Evolutionary conservation across 1,139 yeast genomes (phyloP), one percentile per base, ranked within the genome.

Genomic region (Debaryomycetaceae sp.): DNA sequence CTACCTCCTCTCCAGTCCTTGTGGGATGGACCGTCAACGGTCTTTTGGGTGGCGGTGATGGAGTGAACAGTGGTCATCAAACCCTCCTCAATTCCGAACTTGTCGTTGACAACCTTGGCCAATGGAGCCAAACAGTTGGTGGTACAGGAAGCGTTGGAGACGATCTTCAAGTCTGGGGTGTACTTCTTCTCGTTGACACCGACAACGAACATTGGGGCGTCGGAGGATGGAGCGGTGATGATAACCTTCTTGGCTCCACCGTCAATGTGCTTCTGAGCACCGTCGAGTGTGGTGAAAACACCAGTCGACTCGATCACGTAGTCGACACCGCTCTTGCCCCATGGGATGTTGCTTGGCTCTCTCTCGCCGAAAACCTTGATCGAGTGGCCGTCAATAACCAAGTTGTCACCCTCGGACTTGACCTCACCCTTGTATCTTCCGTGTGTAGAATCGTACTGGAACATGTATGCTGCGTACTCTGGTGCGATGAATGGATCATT

Each of bases 1-100:
- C 95, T 84, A 72, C 95, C 95, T 70, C 95, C 95, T 80, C 95
- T 83, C 95, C 95, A 87, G 81, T 87, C 95, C 83, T 86, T 86
- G 81, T 83, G 85, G 70, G 93, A 85, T 65, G 95, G 91, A 75
- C 95, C 95, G 67, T 86, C 95, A 58, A 86, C 95, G 55, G 91
- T 84, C 84, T 86, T 86, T 75, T 86, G 95, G 67, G 93, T 85
- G 66, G 95, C 95, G 59, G 95, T 86, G 76, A 85, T 82, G 66
- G 93, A 85, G 83, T 86, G 95, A 62, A 85, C 89, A 57, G 95
- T 86, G 78, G 95, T 86, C 95, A 86, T 86, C 66, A 86, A 80
- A 76, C 89, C 95, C 76, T 86, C 95, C 65, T 82, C 85, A 62
- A 86, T 81, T 53, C 93, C 93, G 67, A 83, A 86, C 62, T 72